phyloP scores from a whole-genome alignment of 2,329 filamentous ascomycete genomes.

The Ceratocystis cubensis region DNA sequence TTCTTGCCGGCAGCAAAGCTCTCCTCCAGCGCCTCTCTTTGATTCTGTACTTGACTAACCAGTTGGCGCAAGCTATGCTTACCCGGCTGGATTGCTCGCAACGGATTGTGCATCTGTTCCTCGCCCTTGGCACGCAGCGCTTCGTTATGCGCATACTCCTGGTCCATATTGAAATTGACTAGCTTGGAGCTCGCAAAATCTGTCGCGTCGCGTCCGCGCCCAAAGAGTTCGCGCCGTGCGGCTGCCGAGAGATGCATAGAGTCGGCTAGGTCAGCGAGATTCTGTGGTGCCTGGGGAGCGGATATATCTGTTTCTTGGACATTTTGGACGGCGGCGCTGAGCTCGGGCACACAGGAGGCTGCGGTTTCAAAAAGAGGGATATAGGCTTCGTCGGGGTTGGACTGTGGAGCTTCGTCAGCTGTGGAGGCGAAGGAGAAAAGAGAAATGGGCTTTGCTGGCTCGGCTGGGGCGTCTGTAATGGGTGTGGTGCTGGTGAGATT shows the following conservation, averaged over 20 bases:
- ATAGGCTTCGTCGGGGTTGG: constrained; percentile 30
- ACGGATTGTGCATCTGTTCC: constrained; percentile 59
- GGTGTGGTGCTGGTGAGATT: neutral
- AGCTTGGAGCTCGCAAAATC: constrained; percentile 47
- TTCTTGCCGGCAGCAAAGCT: constrained; percentile 71
- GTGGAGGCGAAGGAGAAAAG: constrained; percentile 53
- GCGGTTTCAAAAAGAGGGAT: constrained; percentile 39
- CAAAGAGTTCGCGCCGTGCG: constrained; percentile 73
- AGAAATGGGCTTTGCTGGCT: constrained; percentile 39
- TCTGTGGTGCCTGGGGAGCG: constrained; percentile 22
- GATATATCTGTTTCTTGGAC: constrained; percentile 27
- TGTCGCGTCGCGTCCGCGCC: constrained; percentile 43
- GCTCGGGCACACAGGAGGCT: constrained; percentile 27
- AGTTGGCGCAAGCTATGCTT: constrained; percentile 85
- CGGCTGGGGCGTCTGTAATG: neutral
- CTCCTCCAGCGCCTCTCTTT: constrained; percentile 81
- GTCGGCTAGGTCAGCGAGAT: constrained; percentile 45
- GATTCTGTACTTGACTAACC: constrained; percentile 67
- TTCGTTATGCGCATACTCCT: constrained; percentile 79
- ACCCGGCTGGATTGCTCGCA: constrained; percentile 64
- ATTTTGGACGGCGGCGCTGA: constrained; percentile 18
- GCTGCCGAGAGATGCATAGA: constrained; percentile 68
- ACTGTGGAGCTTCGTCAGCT: constrained; percentile 22
- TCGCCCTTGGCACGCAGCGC: constrained; percentile 57
- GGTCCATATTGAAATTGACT: constrained; percentile 78